phyloP scores from a whole-genome alignment of 164 flowering plant species.

The Sedum album region DNA sequence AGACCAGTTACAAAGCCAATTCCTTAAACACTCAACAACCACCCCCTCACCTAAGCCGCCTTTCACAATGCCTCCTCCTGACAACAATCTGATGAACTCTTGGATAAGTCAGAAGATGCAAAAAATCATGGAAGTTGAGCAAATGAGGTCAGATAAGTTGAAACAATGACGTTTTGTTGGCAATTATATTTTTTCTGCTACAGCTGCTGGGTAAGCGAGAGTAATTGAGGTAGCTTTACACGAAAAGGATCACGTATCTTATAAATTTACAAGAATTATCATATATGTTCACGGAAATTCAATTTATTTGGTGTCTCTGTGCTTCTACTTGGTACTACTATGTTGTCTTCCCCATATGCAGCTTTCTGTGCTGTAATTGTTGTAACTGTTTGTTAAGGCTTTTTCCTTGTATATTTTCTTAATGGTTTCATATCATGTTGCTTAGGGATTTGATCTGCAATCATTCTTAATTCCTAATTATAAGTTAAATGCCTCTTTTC shows the following conservation, averaged over 20 bases:
- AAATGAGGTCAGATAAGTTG: constrained; percentile 15
- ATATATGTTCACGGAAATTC: no score
- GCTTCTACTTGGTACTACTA: no score
- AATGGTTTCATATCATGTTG: no score
- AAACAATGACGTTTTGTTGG: background rate
- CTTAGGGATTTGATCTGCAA: no score
- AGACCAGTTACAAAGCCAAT: constrained; percentile 39
- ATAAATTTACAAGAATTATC: background rate
- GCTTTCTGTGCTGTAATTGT: no score
- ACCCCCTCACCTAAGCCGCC: constrained; percentile 39
- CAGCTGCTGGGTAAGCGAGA: no score
- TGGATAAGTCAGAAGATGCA: constrained; percentile 25
- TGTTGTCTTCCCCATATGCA: no score
- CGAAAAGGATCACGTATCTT: background rate
- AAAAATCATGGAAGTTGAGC: constrained; percentile 19
- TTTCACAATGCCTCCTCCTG: constrained; percentile 35
- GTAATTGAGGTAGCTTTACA: background rate
- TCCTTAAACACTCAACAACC: constrained; percentile 35
- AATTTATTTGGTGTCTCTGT: no score
- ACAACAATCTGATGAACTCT: constrained; percentile 16
- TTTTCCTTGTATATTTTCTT: no score
- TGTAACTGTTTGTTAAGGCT: no score
- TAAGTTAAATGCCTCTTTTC: no score
- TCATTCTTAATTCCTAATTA: no score
- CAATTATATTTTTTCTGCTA: background rate